phyloP scores from a whole-genome alignment of 2,329 filamentous ascomycete species.

The Colletotrichum lentis region DNA sequence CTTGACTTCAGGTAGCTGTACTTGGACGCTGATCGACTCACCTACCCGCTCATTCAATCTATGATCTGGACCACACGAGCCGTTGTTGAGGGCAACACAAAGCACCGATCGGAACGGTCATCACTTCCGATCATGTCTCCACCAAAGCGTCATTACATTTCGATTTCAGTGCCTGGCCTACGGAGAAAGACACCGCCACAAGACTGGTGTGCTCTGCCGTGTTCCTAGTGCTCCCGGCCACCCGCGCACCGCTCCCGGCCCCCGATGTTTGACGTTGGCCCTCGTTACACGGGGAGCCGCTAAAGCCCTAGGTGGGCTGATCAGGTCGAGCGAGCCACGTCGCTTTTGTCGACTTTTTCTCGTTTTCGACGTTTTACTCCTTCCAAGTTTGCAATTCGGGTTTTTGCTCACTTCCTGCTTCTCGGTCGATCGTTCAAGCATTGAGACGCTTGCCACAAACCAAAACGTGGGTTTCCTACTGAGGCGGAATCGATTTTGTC shows the following conservation, averaged over 20 bases:
- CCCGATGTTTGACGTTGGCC: conserved; percentile 6
- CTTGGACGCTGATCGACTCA: conserved; percentile 5
- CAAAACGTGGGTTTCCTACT: conserved; percentile 29
- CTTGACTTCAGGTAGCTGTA: conserved; percentile 21
- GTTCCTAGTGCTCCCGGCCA: conserved; percentile 25
- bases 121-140: conserved; percentile 4
- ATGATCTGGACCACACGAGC: conserved; percentile 2
- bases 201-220: conserved; percentile 1
- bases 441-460: conserved; percentile 27
- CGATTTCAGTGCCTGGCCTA: conserved; percentile 4
- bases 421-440: conserved; percentile 12
- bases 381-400: background rate
- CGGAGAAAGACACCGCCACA: conserved; percentile 7
- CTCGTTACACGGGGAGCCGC: conserved; percentile 17
- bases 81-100: background rate
- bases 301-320: background rate
- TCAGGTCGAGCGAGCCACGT: conserved; percentile 10
- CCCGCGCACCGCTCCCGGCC: conserved; percentile 19
- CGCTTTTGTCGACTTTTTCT: background rate
- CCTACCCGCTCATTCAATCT: background rate
- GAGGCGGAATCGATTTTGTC: conserved; percentile 17
- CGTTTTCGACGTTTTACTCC: background rate
- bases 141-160: conserved; percentile 7
- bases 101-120: conserved; percentile 25
- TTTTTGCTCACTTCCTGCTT: background rate